Conservation (phyloP, 2,329 filamentous ascomycete species). For the Mycogone perniciosa region DNA sequence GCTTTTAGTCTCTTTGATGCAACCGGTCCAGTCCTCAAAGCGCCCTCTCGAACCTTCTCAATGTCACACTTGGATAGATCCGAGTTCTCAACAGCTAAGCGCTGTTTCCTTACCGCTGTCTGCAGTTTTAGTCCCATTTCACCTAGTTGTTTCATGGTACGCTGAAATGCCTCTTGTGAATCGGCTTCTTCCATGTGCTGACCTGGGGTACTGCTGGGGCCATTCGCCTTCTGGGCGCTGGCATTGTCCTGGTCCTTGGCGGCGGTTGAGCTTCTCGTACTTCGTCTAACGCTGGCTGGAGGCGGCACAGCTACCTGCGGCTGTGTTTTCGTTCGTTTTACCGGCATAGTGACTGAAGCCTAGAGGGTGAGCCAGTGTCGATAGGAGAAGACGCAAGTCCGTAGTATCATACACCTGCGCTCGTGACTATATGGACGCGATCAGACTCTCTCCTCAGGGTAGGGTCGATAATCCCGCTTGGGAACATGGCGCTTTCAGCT, state of each 20-base stretch:
- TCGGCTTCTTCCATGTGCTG: not conserved
- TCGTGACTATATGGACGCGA: not conserved
- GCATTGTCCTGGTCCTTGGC: slow-evolving; percentile 9
- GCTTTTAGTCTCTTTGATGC: not conserved
- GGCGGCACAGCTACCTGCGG: slow-evolving; percentile 17
- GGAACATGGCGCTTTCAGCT: not conserved
- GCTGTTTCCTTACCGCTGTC: slow-evolving; percentile 38
- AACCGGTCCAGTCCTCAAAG: not conserved
- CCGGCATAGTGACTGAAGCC: slow-evolving; percentile 25
- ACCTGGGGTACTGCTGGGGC: not conserved
- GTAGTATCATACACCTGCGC: not conserved
- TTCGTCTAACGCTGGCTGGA: slow-evolving; percentile 21
- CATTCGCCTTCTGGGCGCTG: not conserved
- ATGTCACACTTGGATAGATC: slow-evolving; percentile 13
- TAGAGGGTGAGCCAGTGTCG: not conserved
- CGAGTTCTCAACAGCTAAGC: slow-evolving; percentile 40
- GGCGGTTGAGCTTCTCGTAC: slow-evolving; percentile 20
- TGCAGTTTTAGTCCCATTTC: slow-evolving; percentile 45
- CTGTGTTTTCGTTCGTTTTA: slow-evolving; percentile 33
- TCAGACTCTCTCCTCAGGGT: not conserved
- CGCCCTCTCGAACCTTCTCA: slow-evolving; percentile 6
- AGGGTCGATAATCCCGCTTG: not conserved
- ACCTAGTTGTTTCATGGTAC: slow-evolving; percentile 38
- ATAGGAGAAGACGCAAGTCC: not conserved
- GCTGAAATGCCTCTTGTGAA: slow-evolving; percentile 27